A percentile compares a stretch with the other conserved stretches of the same genome.
Conservation (phyloP, 2,329 filamentous ascomycete species). For the Purpureocillium lavendulum region DNA sequence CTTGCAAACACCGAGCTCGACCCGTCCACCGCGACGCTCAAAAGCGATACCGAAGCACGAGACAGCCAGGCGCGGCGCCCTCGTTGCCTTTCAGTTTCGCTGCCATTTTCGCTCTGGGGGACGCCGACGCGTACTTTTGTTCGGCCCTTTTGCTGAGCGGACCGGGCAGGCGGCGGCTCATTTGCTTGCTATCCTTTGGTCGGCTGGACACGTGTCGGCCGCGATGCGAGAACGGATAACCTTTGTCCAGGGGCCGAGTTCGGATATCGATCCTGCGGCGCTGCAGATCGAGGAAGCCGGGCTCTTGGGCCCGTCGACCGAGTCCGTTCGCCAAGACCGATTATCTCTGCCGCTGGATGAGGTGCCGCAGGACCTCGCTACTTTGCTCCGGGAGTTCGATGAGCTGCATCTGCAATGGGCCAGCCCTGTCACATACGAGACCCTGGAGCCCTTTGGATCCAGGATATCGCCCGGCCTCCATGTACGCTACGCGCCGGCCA, state of each 20-base stretch:
- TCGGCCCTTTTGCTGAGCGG: too few species aligned
- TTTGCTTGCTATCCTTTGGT: too few species aligned
- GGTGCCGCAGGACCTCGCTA: conserved; percentile 58
- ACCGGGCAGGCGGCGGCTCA: too few species aligned
- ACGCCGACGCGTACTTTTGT: too few species aligned
- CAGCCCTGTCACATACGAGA: conserved; percentile 46
- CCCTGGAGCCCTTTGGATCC: conserved; percentile 63
- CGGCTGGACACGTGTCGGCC: neutral
- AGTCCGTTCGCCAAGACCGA: conserved; percentile 69
- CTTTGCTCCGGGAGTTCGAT: conserved; percentile 54
- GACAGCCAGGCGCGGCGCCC: neutral
- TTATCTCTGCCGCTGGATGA: conserved; percentile 67
- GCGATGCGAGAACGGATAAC: conserved; percentile 73
- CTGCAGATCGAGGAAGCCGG: conserved; percentile 48
- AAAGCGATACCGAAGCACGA: conserved; percentile 7
- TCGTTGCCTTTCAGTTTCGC: too few species aligned
- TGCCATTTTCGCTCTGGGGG: too few species aligned
- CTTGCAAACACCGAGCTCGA: neutral
- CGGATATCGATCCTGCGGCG: conserved; percentile 54
- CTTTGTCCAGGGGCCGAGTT: conserved; percentile 60
- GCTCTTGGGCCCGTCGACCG: conserved; percentile 47
- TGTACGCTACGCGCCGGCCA: conserved; percentile 60
- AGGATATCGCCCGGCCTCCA: conserved; percentile 75
- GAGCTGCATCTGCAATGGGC: conserved; percentile 77
- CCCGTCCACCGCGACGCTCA: neutral